A percentile compares a stretch with the other conserved stretches of the same genome.
Evolutionary conservation across 495 filamentous ascomycete species (phyloP).

Genomic region (Trichoderma erinaceum): DNA sequence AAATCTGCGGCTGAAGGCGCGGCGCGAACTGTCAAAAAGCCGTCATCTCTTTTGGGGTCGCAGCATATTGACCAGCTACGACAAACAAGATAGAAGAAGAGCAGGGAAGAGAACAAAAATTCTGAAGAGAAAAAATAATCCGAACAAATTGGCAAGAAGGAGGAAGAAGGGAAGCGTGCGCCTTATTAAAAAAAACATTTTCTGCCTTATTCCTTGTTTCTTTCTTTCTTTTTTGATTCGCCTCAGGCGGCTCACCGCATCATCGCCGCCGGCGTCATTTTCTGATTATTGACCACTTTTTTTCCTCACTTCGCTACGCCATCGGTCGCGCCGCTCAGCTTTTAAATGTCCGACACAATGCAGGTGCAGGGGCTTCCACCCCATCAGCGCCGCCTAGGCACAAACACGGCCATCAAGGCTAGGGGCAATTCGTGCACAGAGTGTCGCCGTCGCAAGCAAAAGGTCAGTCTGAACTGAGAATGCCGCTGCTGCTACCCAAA

Average conservation of each 20-base stretch:
- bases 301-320: not conserved
- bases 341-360: constrained; percentile 31
- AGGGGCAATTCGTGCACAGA: constrained; percentile 28
- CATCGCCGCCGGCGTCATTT: not conserved
- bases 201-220: not conserved
- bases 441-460: constrained; percentile 37
- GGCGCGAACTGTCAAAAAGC: constrained; percentile 2
- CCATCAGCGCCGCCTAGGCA: constrained; percentile 1
- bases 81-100: too few species aligned
- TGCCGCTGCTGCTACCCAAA: not conserved
- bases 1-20: not conserved
- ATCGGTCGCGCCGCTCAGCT: constrained; percentile 16
- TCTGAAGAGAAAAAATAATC: not conserved
- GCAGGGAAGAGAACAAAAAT: too few species aligned
- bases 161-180: not conserved
- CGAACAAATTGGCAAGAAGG: not conserved
- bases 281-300: not conserved
- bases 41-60: not conserved
- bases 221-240: not conserved
- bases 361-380: constrained; percentile 19
- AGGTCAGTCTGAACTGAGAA: constrained; percentile 23
- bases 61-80: not conserved
- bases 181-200: not conserved
- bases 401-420: constrained; percentile 3
- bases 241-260: not conserved